Conservation (phyloP, 2,329 filamentous ascomycete genomes). For the Penicillium sp. region DNA sequence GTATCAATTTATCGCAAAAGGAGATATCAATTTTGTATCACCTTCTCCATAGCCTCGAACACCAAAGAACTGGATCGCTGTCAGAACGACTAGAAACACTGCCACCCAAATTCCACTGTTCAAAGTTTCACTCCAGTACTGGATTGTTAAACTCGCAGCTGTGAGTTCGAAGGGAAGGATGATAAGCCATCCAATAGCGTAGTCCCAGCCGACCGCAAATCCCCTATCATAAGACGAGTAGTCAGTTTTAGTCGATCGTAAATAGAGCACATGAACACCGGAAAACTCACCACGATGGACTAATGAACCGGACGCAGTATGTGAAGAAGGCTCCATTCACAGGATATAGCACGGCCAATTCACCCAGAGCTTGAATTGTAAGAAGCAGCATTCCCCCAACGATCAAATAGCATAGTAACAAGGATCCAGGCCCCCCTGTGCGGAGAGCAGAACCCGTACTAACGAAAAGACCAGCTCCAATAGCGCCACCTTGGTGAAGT, state of each 20-base stretch:
- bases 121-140: slow-evolving; percentile 52
- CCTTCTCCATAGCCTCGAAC: slow-evolving; percentile 48
- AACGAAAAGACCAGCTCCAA: slow-evolving; percentile 45
- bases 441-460: slow-evolving; percentile 38
- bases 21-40: neutral
- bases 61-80: slow-evolving; percentile 55
- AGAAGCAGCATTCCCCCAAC: slow-evolving; percentile 59
- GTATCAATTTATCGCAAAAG: neutral
- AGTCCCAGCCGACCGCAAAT: slow-evolving; percentile 52
- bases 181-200: slow-evolving; percentile 80
- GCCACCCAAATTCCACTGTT: slow-evolving; percentile 57
- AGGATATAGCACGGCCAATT: slow-evolving; percentile 61
- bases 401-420: slow-evolving; percentile 49
- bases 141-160: slow-evolving; percentile 54
- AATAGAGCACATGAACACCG: neutral
- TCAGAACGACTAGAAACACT: slow-evolving; percentile 53
- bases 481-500: slow-evolving; percentile 29
- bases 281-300: slow-evolving; percentile 52
- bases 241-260: neutral
- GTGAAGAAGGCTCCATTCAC: slow-evolving; percentile 63
- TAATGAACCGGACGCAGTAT: slow-evolving; percentile 61
- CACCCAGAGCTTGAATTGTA: slow-evolving; percentile 59
- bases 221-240: slow-evolving; percentile 30
- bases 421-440: slow-evolving; percentile 37
- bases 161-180: slow-evolving; percentile 76